Base-by-base conservation (phyloP, 139 green algal species). In the Asterochloris erici region DNA sequence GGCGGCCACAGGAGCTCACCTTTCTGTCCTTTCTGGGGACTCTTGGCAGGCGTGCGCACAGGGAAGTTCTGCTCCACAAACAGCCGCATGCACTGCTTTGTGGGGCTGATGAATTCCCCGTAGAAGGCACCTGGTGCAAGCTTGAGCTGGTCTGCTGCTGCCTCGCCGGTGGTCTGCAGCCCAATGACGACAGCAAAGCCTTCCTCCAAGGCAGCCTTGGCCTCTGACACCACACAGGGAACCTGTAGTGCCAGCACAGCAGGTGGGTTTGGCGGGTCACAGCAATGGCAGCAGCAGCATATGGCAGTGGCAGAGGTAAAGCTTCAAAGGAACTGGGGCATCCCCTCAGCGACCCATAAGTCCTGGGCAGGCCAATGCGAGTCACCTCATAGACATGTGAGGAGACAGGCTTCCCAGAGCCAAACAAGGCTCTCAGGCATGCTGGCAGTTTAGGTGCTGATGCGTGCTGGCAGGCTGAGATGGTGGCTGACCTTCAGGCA, bases 151-250 rank as follows among this genome's bases (percentile, higher is more conserved):
- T 91, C 89, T 4, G 82, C 79, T 10, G 90, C 89, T 23, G 85
- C 84, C 83, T 93, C 90, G 21, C 90, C 90, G 12, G 91, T 95
- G 69, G 69, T 86, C 79, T 94, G 90, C 81, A 98, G 87, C 11
- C 93, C 94, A 11, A 98, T 94, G 6, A 98, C 92, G 0, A 97
- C 94, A 69, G 86, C 90, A 23, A 89, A 71, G 23, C 91, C 89
- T 47, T 83, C 71, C 26, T 77, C 81, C 71, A 95, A 82, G 9
- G 94, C 93, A 15, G 62, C 81, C 68, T 91, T 82, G 1, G 93
- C 92, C 86, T 95, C 89, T 61, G 74, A 70, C 71, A 96, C 87
- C 38, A 97, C 90, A 13, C 82, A 83, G 14, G 92, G 91, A 15
- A 95, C 87, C 90, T 96, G 88, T 64, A 81, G 27, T 64, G 61